These are phyloP conservation scores for Leucosporidium yakuticum DNA, from an alignment of 768 basidiomycete species.

Conservation along the genomic window DNA sequence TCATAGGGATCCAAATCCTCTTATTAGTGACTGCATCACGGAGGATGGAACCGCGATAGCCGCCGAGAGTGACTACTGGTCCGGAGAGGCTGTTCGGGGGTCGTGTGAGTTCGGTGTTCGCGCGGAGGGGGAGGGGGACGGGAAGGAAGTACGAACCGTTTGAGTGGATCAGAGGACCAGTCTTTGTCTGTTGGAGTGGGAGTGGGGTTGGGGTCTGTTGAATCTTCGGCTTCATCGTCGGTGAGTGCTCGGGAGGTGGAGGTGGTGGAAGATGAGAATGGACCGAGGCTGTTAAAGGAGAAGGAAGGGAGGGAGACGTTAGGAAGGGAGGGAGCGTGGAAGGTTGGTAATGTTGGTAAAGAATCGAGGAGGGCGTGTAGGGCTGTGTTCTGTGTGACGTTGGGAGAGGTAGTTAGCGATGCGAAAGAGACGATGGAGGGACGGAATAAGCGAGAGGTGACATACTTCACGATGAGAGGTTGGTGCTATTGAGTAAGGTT, in stretches of 20 bases:
- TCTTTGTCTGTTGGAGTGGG: no score
- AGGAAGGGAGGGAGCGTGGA: background rate
- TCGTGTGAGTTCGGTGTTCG: background rate
- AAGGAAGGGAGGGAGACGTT: background rate
- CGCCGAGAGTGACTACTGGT: slow-evolving; percentile 33
- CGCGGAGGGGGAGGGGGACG: no score
- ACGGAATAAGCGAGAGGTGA: background rate
- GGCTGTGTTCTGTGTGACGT: background rate
- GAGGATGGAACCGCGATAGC: slow-evolving; percentile 30
- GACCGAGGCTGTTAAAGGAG: background rate
- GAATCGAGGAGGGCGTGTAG: background rate
- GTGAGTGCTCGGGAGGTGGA: background rate
- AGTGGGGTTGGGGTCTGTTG: background rate
- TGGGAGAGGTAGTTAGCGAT: background rate
- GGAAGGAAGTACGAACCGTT: no score
- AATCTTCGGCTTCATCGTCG: slow-evolving; percentile 12
- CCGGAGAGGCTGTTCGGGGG: slow-evolving; percentile 24
- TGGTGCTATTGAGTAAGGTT: background rate
- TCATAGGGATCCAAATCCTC: slow-evolving; percentile 33
- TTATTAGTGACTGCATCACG: slow-evolving; percentile 21
- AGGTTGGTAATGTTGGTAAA: background rate
- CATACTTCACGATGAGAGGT: background rate
- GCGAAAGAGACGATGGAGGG: background rate
- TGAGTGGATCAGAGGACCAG: no score
- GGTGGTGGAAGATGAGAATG: background rate